Evolutionary conservation across 1,284 basidiomycete genomes (phyloP), one percentile per base, ranked within the genome.

Genomic region (Phellinidium pouzarii): DNA sequence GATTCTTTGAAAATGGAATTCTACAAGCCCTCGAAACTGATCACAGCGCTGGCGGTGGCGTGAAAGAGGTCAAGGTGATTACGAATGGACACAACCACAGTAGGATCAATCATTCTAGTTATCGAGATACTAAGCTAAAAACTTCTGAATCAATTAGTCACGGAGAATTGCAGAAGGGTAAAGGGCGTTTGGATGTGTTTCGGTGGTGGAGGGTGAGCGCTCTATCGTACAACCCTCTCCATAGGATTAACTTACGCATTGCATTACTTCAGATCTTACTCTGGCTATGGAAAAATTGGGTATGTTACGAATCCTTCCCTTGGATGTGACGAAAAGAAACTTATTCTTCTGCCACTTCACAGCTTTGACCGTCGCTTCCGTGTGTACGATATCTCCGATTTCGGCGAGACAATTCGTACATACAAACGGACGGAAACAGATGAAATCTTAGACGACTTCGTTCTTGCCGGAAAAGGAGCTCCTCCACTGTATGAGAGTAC

Each of bases 181-280:
- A 76, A 82, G 44, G 89, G 88, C 5, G 75, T 95, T 2, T 98
- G 95, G 94, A 74, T 89, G 60, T 98, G 94, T 70, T 99, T 99
- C 65, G 90, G 90, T 20, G 94, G 94, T 25, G 94, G 94, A 61
- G 84, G 88, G 71, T 84, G 61, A 63, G 79, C 70, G 6, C 29
- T 14, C 45, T 5, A 12, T 38, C 20, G 41, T 26, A n/a, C 14
- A 34, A 52, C 3, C 55, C 44, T 53, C 40, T 43, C 17, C 19
- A 42, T 4, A 17, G 52, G 8, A 48, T 22, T 44, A 26, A 48
- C 57, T 54, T 54, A 49, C 44, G 25, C 46, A 53, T 23, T 9
- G 8, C 17, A 20, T 37, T 36, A 34, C 38, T 20, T n/a, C 55
- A 87, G 85, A 4, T 90, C 86, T 7, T 96, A 88, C 63, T 87